Evolutionary conservation across 495 filamentous ascomycete species (phyloP), one percentile per base, ranked within the genome.

Genomic region (Hypoxylon intermedium): DNA sequence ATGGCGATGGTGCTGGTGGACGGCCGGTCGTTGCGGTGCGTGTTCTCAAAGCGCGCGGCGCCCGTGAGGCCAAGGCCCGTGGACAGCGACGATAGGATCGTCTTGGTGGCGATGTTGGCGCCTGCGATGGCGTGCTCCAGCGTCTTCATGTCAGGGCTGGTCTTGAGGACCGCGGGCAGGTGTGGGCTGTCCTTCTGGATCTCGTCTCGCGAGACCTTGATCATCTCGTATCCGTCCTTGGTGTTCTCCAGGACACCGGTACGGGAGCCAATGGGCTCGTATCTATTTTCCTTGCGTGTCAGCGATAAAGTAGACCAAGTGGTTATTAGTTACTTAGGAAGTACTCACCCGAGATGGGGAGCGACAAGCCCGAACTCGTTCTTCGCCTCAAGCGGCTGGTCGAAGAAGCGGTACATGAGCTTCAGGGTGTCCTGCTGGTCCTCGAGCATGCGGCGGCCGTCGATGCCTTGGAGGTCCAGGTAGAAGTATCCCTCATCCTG

Each of bases 201-300:
- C 70, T 79, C 77, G 58, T 79, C 77, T 5, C 77, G 75, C 40
- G 76, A 77, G 11, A 73, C 67, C 72, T 82, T 82, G 60, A 82
- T 72, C 76, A 79, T 82, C 74, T 83, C 80, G 55, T 80, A 82
- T 16, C 79, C 78, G 64, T 83, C 80, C 69, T 77, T 79, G 69
- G 75, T 79, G 61, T 75, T 70, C 23, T 72, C 72, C 13, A 77
- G 73, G 43, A 75, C 80, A 53, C 81, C 81, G 7, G 73, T 79
- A 36, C 76, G 75, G 31, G 61, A 77, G 50, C 78, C 78, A n/a
- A 79, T 58, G 20, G 80, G 79, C 67, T 84, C 78, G 55, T 83
- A 83, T 20, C 79, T 69, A n/a, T 49, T 49, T 31, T n/a, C 7
- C 9, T n/a, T 16, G 2, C 9, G 1, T 36, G 36, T 69, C 16